Percentiles rank a stretch among this genome's conserved stretches.
These are phyloP conservation scores for Diphasiastrum complanatum DNA, from an alignment of 83 land plant genomes.

Conservation along the genomic window DNA sequence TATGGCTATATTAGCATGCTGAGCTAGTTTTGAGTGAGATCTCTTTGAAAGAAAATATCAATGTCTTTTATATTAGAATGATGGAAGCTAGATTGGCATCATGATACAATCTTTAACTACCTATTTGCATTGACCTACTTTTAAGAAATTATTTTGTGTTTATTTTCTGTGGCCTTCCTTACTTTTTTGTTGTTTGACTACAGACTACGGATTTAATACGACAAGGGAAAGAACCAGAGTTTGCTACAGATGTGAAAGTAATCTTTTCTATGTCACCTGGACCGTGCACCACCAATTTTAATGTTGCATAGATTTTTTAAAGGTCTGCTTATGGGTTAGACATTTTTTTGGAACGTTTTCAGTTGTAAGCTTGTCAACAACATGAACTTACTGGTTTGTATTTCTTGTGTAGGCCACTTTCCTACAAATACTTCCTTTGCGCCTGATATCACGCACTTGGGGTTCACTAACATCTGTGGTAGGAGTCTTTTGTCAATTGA, in stretches of 20 bases:
- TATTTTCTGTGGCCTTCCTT: neutral
- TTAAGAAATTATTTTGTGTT: no score
- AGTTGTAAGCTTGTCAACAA: no score
- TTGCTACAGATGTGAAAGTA: slow-evolving; percentile 18
- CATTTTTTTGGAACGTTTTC: no score
- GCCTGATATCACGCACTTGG: slow-evolving; percentile 78
- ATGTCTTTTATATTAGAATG: no score
- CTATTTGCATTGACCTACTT: no score
- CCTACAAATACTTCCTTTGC: slow-evolving; percentile 76
- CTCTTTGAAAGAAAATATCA: neutral
- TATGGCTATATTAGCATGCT: neutral
- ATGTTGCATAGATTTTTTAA: no score
- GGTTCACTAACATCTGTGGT: slow-evolving; percentile 68
- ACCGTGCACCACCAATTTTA: no score
- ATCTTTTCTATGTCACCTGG: no score
- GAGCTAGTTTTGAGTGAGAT: neutral
- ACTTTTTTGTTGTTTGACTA: neutral
- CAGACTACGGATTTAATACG: slow-evolving; percentile 2
- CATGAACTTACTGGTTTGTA: no score
- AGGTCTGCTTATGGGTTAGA: no score
- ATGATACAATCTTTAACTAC: no score
- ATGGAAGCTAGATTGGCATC: no score
- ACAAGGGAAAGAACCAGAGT: slow-evolving; percentile 16
- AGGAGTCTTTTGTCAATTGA: slow-evolving; percentile 23
- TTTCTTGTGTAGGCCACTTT: slow-evolving; percentile 57